These are phyloP conservation scores for Arthrobotrys sphaeroides DNA, from an alignment of 2,329 filamentous ascomycete species.

Conservation along the genomic window DNA sequence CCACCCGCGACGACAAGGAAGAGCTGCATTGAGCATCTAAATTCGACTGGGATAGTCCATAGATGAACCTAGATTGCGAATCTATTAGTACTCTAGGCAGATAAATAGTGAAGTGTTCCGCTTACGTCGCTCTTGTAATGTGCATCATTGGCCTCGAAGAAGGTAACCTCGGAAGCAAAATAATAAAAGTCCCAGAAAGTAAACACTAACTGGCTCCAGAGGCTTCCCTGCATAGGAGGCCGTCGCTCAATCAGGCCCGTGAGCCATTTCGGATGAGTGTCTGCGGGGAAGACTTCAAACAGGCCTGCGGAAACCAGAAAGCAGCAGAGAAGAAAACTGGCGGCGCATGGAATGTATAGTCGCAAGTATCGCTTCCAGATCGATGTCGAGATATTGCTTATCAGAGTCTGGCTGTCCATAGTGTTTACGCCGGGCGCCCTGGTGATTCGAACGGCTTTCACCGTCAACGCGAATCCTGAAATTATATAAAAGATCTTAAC, in stretches of 20 bases:
- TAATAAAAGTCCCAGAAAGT: conserved; percentile 19
- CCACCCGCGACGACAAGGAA: conserved; percentile 1
- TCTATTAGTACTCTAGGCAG: too few relatives aligned
- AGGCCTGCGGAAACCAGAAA: conserved; percentile 4
- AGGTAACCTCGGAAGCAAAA: conserved; percentile 17
- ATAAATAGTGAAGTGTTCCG: not conserved
- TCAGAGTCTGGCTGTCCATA: not conserved
- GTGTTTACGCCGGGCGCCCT: not conserved
- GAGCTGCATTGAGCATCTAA: conserved; percentile 19
- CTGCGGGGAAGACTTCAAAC: not conserved
- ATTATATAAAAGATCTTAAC: conserved; percentile 41
- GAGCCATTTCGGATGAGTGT: conserved; percentile 16
- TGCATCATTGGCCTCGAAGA: not conserved
- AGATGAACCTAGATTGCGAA: conserved; percentile 14
- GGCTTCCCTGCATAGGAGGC: conserved; percentile 11
- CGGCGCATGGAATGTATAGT: conserved; percentile 29
- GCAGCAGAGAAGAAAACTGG: conserved; percentile 9
- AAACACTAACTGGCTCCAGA: not conserved
- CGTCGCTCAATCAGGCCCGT: not conserved
- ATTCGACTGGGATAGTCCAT: conserved; percentile 42
- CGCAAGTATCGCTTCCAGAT: conserved; percentile 34
- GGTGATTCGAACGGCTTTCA: conserved; percentile 18
- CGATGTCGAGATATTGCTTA: conserved; percentile 23
- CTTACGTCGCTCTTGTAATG: conserved; percentile 21
- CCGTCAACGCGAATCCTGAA: conserved; percentile 23